Evolutionary conservation across 768 basidiomycete genomes (phyloP), one percentile per base, ranked within the genome.

Genomic region (Tubosaeta sp.): DNA sequence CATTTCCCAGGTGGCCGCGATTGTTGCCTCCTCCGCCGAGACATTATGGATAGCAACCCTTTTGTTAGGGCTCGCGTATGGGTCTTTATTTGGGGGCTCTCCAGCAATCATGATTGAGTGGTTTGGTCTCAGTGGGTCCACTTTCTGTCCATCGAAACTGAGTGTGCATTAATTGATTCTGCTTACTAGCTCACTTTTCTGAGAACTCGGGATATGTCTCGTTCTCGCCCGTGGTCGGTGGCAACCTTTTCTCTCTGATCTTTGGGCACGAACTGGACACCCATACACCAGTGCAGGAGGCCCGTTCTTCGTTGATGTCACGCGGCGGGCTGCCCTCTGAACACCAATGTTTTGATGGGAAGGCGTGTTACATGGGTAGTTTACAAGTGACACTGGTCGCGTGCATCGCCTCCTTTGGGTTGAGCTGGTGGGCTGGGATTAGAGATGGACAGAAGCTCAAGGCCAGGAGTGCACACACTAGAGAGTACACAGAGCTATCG

Each of bases 181-280:
- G 4, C 12, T n/a, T 19, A 3, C 18, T 55, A 85, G 83, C 74
- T 16, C 86, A 87, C 63, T 87, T 89, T 59, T 84, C 84, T 1
- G 86, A 93, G 70, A 94, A 94, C 68, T 92, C 85, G 87, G 91
- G 91, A 9, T 89, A 80, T 63, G 73, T 87, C 18, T 80, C 81
- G n/a, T 68, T 90, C 42, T 79, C 87, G 0, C 89, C 93, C 1
- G 70, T 91, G 46, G 13, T 84, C 5, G 89, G 86, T 4, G 86
- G 86, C 0, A 94, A 94, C 69, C 43, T 93, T 2, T 88, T 92
- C 67, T 91, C 90, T 19, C 57, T 94, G 46, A 73, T 84, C 38
- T 94, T 94, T 59, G 93, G 93, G 6, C 75, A 73, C 42, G 86
- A 90, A 57, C 76, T 93, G 30, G 93, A 95, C 57, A 75, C 83